phyloP scores from a whole-genome alignment of 2,329 filamentous ascomycete genomes.

The Phaeosphaeria sp. region DNA sequence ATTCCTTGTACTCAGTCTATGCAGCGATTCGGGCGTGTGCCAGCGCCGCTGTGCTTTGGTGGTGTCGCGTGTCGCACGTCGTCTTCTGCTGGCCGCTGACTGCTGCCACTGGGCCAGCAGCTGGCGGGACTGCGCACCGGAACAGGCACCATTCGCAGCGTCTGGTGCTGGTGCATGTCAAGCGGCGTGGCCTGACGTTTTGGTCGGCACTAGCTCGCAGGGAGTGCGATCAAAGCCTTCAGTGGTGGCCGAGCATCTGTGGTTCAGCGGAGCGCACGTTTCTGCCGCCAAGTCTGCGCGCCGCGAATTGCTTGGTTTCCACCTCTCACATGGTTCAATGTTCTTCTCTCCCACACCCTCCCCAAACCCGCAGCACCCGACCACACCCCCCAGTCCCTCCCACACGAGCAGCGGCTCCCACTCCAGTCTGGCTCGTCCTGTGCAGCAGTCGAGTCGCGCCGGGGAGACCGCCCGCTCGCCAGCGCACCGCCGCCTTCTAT shows the following conservation, averaged over 20 bases:
- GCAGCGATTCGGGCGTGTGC: not conserved
- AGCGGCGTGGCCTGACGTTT: not conserved
- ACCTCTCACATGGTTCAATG: constrained; percentile 16
- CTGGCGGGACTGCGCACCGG: no score
- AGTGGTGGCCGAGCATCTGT: not conserved
- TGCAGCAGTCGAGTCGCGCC: constrained; percentile 50
- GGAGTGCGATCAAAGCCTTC: not conserved
- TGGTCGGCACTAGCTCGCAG: not conserved
- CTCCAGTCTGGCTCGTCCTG: constrained; percentile 55
- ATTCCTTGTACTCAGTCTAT: not conserved
- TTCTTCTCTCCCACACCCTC: constrained; percentile 17
- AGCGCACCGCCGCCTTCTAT: constrained; percentile 48
- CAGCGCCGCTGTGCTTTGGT: not conserved
- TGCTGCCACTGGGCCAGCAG: no score
- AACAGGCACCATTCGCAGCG: not conserved
- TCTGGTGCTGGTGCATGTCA: not conserved
- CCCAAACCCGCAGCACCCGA: constrained; percentile 23
- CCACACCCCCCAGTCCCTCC: constrained; percentile 16
- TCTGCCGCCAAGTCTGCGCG: not conserved
- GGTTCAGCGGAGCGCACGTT: not conserved
- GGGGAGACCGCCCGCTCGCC: constrained; percentile 44
- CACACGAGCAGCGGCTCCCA: constrained; percentile 39
- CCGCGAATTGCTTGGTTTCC: constrained; percentile 7
- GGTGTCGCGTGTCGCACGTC: not conserved
- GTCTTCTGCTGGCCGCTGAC: not conserved